A percentile compares a stretch with the other conserved stretches of the same genome.
Evolutionary conservation across 768 basidiomycete genomes (phyloP).

Genomic region (Lentinula guzmanii): DNA sequence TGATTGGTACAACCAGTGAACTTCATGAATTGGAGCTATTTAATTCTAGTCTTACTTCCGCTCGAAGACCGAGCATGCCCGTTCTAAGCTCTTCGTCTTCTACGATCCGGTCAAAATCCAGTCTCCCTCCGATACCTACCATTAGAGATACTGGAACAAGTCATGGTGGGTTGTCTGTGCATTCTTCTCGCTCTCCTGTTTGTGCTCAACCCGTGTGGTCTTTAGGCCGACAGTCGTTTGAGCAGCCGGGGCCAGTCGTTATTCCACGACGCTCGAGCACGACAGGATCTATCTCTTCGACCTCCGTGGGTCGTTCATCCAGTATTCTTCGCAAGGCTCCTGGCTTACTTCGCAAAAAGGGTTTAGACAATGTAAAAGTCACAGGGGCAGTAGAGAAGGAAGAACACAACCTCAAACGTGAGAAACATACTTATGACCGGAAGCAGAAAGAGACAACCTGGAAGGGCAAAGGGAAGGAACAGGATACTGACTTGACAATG

Average conservation of each 20-base stretch:
- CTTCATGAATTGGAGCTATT: not conserved
- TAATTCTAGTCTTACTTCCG: not conserved
- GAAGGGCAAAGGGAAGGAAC: constrained; percentile 17
- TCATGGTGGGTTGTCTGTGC: not conserved
- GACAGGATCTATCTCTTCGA: constrained; percentile 11
- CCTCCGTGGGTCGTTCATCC: constrained; percentile 14
- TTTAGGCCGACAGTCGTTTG: constrained; percentile 12
- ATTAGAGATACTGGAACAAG: not conserved
- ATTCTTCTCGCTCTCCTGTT: not conserved
- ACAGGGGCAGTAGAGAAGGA: not conserved
- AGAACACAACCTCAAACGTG: not conserved
- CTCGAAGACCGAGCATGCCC: constrained; percentile 19
- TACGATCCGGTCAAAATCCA: not conserved
- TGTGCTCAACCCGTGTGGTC: not conserved
- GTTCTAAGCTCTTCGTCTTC: constrained; percentile 2
- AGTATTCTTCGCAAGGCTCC: constrained; percentile 13
- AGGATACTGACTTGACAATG: not conserved
- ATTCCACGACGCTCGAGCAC: constrained; percentile 15
- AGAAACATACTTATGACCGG: constrained; percentile 5
- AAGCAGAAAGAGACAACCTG: constrained; percentile 15
- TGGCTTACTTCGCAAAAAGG: constrained; percentile 15
- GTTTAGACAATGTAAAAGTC: constrained; percentile 12
- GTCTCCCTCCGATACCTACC: not conserved
- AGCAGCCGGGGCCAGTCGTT: not conserved
- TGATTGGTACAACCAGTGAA: not conserved